Conservation (phyloP, 805 yeast genomes). For the Candida namnaoensis region DNA sequence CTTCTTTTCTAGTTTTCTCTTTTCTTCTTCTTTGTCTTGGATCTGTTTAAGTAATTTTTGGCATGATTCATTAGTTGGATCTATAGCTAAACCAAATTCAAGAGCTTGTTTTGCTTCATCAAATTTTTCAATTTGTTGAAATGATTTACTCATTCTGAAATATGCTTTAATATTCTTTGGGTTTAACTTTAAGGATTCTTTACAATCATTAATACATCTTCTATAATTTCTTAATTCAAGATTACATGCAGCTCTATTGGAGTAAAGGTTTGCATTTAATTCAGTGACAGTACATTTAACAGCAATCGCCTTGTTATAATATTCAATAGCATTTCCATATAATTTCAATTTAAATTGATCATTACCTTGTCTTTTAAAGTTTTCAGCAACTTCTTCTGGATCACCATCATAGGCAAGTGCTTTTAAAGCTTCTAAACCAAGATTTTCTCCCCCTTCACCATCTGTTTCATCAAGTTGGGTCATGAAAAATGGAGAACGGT, state of each 20-base stretch:
- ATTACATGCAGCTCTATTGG: slow-evolving; percentile 90
- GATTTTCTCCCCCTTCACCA: slow-evolving; percentile 68
- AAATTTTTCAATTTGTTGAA: slow-evolving; percentile 51
- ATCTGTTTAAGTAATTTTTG: slow-evolving; percentile 34
- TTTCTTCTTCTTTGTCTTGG: slow-evolving; percentile 24
- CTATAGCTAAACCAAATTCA: slow-evolving; percentile 56
- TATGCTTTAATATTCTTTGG: slow-evolving; percentile 76
- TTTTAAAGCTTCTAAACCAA: slow-evolving; percentile 76
- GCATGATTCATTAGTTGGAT: slow-evolving; percentile 50
- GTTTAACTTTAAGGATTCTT: slow-evolving; percentile 54
- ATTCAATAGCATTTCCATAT: slow-evolving; percentile 68
- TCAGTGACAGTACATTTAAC: slow-evolving; percentile 50
- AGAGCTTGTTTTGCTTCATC: slow-evolving; percentile 68
- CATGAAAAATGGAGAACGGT: slow-evolving; percentile 91
- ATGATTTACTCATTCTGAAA: slow-evolving; percentile 79
- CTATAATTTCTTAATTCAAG: slow-evolving; percentile 79
- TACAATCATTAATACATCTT: slow-evolving; percentile 80
- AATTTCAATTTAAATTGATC: slow-evolving; percentile 68
- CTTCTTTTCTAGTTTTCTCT: slow-evolving; percentile 20
- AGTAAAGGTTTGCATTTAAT: slow-evolving; percentile 53
- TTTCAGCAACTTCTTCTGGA: slow-evolving; percentile 83
- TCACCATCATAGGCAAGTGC: slow-evolving; percentile 94
- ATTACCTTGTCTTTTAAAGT: slow-evolving; percentile 90
- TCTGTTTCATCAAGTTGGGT: slow-evolving; percentile 71
- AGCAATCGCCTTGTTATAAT: slow-evolving; percentile 73